Conservation (phyloP, 345 rosid genomes). For the Camelina neglecta region DNA sequence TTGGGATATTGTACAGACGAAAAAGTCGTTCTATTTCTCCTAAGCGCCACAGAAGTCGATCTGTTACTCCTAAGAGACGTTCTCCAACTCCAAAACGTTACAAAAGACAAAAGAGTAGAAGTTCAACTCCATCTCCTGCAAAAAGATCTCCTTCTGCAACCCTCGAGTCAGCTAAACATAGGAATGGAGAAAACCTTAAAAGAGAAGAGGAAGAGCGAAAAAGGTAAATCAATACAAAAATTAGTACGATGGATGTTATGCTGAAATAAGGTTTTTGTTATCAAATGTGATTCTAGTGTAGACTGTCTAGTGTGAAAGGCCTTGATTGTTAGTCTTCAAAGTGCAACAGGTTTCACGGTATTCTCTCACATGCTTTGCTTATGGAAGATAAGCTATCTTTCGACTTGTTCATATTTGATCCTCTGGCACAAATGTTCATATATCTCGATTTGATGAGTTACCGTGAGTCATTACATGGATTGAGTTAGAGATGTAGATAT, state of each 20-base stretch:
- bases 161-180: slow-evolving; percentile 67
- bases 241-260: not conserved
- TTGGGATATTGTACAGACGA: slow-evolving; percentile 62
- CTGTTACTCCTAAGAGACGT: slow-evolving; percentile 77
- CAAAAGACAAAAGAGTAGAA: slow-evolving; percentile 82
- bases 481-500: slow-evolving; percentile 77
- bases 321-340: slow-evolving; percentile 60
- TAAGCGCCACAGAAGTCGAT: slow-evolving; percentile 63
- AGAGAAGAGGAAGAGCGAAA: slow-evolving; percentile 89
- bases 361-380: slow-evolving; percentile 81
- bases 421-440: slow-evolving; percentile 64
- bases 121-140: slow-evolving; percentile 71
- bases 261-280: slow-evolving; percentile 31
- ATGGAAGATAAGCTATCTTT: slow-evolving; percentile 86
- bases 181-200: slow-evolving; percentile 65
- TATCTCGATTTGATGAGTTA: slow-evolving; percentile 72
- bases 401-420: slow-evolving; percentile 73
- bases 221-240: slow-evolving; percentile 62
- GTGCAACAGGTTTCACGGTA: slow-evolving; percentile 72
- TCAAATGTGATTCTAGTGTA: slow-evolving; percentile 44
- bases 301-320: slow-evolving; percentile 38
- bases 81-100: slow-evolving; percentile 73
- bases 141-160: slow-evolving; percentile 65
- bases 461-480: slow-evolving; percentile 78
- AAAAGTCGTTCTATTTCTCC: slow-evolving; percentile 89